Percentiles rank a stretch among this genome's conserved stretches.
Conservation (phyloP, 495 filamentous ascomycete genomes). For the Darksidea phi region DNA sequence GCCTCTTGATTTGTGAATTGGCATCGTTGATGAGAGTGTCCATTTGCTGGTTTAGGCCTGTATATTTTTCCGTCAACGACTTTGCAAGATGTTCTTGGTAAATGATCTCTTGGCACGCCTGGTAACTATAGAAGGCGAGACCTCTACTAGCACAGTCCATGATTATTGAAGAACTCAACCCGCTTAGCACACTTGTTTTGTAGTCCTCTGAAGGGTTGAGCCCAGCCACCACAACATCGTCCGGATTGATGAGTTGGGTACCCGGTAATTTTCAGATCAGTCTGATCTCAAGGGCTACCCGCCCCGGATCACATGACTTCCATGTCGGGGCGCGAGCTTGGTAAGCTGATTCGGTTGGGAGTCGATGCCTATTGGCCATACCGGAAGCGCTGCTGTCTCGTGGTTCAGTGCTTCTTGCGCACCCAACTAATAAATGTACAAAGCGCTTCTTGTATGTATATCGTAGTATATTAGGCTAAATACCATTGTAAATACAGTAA, state of each 20-base stretch:
- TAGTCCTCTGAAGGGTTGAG: conserved; percentile 90
- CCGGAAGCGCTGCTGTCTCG: too few relatives aligned
- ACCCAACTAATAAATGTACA: too few relatives aligned
- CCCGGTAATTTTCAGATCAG: too few relatives aligned
- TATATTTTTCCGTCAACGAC: conserved; percentile 72
- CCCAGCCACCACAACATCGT: conserved; percentile 73
- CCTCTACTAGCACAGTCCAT: conserved; percentile 89
- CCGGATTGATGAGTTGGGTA: conserved; percentile 63
- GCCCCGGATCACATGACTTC: too few relatives aligned
- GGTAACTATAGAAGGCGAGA: conserved; percentile 86
- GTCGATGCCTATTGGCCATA: too few relatives aligned
- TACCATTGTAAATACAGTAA: too few relatives aligned
- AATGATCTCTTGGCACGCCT: conserved; percentile 84
- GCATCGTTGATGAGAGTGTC: conserved; percentile 81
- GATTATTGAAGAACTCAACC: conserved; percentile 76
- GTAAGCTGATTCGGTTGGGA: too few relatives aligned
- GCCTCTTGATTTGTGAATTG: conserved; percentile 69
- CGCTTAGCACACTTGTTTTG: conserved; percentile 86
- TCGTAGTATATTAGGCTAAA: too few relatives aligned
- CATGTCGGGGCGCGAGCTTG: too few relatives aligned
- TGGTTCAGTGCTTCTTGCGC: too few relatives aligned
- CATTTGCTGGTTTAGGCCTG: conserved; percentile 64
- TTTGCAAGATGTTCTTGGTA: conserved; percentile 79
- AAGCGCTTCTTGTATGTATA: too few relatives aligned
- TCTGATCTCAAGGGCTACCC: too few relatives aligned